Conservation (phyloP, 768 basidiomycete genomes). For the Nidularia sp. region DNA sequence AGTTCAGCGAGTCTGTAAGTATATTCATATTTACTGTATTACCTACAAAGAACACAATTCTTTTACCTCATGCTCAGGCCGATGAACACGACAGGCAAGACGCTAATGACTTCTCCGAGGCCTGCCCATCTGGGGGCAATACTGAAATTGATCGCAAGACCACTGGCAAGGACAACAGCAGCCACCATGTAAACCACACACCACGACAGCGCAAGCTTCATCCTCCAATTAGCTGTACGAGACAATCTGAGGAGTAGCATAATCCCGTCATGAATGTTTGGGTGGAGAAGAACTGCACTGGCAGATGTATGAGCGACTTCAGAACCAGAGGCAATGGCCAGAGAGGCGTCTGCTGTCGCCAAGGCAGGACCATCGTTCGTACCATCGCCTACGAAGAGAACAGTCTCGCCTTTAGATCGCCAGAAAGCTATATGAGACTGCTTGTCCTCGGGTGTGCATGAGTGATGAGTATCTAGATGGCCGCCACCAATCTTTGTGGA, state of each 20-base stretch:
- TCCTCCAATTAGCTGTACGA: not conserved
- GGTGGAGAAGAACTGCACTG: not conserved
- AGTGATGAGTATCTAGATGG: not conserved
- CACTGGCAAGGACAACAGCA: not conserved
- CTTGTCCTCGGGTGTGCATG: not conserved
- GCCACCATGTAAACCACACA: not conserved
- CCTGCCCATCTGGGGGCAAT: not conserved
- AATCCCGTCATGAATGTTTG: not conserved
- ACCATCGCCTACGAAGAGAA: not conserved
- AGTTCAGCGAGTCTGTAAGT: too few species aligned
- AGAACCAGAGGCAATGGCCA: not conserved
- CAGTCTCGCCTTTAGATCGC: not conserved
- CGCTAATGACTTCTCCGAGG: not conserved
- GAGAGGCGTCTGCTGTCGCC: not conserved
- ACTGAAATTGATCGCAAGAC: not conserved
- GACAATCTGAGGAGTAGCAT: not conserved
- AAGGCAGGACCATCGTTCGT: not conserved
- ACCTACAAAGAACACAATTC: too few species aligned
- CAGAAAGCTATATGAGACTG: not conserved
- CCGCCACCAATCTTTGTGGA: not conserved
- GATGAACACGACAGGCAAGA: not conserved
- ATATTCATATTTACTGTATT: too few species aligned
- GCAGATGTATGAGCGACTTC: not conserved
- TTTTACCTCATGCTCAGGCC: not conserved
- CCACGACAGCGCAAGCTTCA: not conserved